Conservation (phyloP, 495 filamentous ascomycete species). For the Penicillium diatomitis region DNA sequence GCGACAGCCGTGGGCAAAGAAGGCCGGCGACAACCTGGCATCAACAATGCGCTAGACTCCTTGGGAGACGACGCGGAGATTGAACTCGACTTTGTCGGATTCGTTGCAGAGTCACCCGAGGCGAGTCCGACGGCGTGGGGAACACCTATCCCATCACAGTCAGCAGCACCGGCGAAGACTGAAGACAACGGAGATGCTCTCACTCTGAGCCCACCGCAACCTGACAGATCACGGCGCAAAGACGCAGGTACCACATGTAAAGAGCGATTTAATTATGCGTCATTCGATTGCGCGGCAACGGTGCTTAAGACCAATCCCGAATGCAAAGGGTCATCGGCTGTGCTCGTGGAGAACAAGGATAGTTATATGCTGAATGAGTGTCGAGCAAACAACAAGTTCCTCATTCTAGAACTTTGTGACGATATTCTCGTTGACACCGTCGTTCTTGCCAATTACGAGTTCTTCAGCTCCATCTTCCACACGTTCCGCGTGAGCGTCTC, state of each 20-base stretch:
- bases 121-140: constrained; percentile 30
- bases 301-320: constrained; percentile 82
- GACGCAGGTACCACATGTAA: constrained; percentile 93
- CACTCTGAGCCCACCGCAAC: constrained; percentile 25
- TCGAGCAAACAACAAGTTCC: constrained; percentile 76
- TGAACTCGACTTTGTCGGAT: constrained; percentile 75
- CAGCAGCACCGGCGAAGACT: constrained; percentile 14
- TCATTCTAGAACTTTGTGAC: constrained; percentile 83
- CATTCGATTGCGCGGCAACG: constrained; percentile 91
- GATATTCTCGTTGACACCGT: constrained; percentile 94
- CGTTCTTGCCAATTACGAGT: constrained; percentile 94
- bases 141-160: constrained; percentile 24
- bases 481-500: constrained; percentile 83
- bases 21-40: constrained; percentile 40
- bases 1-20: constrained; percentile 31
- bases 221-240: constrained; percentile 54
- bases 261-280: constrained; percentile 94
- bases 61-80: constrained; percentile 88
- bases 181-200: constrained; percentile 16
- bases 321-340: constrained; percentile 73
- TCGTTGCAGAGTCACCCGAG: constrained; percentile 39
- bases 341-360: constrained; percentile 94
- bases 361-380: constrained; percentile 97
- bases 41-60: constrained; percentile 59
- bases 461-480: constrained; percentile 94